Evolutionary conservation across 2,329 filamentous ascomycete species (phyloP), one percentile per base, ranked within the genome.

Genomic region (Penicillium sp.): DNA sequence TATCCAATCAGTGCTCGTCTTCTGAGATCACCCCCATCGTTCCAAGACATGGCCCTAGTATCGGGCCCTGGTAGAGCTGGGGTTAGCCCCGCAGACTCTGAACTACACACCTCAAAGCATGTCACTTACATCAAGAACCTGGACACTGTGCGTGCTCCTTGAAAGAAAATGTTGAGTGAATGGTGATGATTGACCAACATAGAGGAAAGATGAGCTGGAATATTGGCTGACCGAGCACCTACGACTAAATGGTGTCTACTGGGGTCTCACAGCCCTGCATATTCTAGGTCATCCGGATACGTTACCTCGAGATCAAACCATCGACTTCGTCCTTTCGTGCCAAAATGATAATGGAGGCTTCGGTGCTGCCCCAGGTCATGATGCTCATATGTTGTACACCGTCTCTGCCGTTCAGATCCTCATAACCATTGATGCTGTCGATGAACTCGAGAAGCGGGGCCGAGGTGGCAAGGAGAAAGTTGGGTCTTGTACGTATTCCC

Each of bases 171-270:
- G 15, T 23, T 48, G 15, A 29, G 36, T 49, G 53, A 52, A 60
- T 55, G 57, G 60, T 63, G 63, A 71, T 71, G 69, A 70, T 68
- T 54, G 60, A 58, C 70, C 70, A 77, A 78, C 69, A 67, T 78
- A 89, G 86, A 88, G 89, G 72, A 92, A 90, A 79, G 92, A 97
- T 81, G 91, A 97, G 77, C 87, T 96, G 68, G 92, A 97, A 75
- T 99, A 97, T 80, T 97, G 93, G 89, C 82, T 97, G 72, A 99
- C 94, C 15, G 93, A 99, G 77, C 94, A 99, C 74, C 83, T 99
- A 65, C 91, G 94, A 60, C 84, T 99, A 57, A 97, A 94, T 73
- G 94, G 94, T 44, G 85, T 99, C 48, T 99, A 99, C 77, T 99
- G 94, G 94, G 94, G 94, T 15, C 78, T 99, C 57, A 94, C 88